Base-by-base conservation (phyloP, 1,284 basidiomycete species). In the Coniferiporia weirii region DNA sequence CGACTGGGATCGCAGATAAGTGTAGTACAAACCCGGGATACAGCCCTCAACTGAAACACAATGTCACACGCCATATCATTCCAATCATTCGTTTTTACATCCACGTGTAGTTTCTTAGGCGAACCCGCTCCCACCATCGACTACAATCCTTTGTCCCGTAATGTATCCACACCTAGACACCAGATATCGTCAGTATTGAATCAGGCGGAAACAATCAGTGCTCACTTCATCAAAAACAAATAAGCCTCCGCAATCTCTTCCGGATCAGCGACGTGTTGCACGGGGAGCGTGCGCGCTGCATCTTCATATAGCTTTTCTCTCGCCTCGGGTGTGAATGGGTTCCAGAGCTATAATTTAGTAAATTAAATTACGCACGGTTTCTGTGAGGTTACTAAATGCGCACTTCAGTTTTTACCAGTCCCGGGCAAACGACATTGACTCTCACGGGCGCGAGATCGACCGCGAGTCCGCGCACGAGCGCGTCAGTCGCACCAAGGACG, bases 231-330 rank as follows among this genome's bases (percentile, higher is more conserved):
- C 3, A 64, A 52, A 56, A 64, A 66, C 8, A 65, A 47, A 54
- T 66, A 66, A 32, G 64, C 60, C 47, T 66, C 66, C 7, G 66
- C 66, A 40, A 66, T 63, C 54, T 66, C 66, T 12, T 64, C 60
- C 17, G 66, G 61, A 1, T 57, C 56, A 8, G 61, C 63, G 27
- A 64, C 57, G 45, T 63, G 63, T 51, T 63, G 54, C 6, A 66
- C 63, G 7, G 64, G 54, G 1, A 64, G 52, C 4, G 52, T 56
- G 20, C 62, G 58, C n/a, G 49, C 61, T 2, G 52, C 43, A 2
- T 54, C 34, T n/a, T 54, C 56, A 27, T 59, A 64, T 3, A 66
- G 44, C 17, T 55, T 56, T 15, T 63, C 51, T 45, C 34, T 48
- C 35, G 48, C 52, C 9, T 62, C 63, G 5, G 45, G 32, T 0